These are phyloP conservation scores for Penicillium sp. DNA, from an alignment of 2,329 filamentous ascomycete species.

Conservation along the genomic window DNA sequence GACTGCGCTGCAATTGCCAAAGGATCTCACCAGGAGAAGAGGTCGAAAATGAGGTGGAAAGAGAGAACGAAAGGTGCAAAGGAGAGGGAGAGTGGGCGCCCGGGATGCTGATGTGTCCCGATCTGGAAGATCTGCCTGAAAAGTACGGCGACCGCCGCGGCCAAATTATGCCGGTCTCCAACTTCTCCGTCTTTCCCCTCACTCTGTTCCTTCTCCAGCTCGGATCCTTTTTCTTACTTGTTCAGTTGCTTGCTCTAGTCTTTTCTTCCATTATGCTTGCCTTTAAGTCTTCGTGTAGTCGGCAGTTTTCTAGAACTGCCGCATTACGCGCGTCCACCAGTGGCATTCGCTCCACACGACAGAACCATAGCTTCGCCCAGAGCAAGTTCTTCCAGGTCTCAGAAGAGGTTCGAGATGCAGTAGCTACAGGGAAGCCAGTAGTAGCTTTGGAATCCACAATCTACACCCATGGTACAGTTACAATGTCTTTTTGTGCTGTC, in stretches of 20 bases:
- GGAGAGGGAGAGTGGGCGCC: conserved; percentile 21
- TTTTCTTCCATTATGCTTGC: conserved; percentile 23
- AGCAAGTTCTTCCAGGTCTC: conserved; percentile 70
- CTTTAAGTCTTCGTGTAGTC: conserved; percentile 29
- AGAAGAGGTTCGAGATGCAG: conserved; percentile 79
- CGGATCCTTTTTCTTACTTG: not conserved
- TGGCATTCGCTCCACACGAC: conserved; percentile 18
- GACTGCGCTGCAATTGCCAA: conserved; percentile 31
- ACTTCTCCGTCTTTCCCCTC: conserved; percentile 12
- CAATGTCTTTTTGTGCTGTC: not conserved
- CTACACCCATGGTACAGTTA: conserved; percentile 81
- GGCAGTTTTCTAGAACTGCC: conserved; percentile 25
- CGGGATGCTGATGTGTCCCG: conserved; percentile 46
- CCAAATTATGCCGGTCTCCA: conserved; percentile 36
- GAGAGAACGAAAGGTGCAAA: conserved; percentile 6
- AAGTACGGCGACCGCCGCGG: conserved; percentile 39
- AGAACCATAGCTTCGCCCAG: conserved; percentile 37
- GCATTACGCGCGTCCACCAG: conserved; percentile 11
- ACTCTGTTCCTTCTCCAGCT: conserved; percentile 2
- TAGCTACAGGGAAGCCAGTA: conserved; percentile 76
- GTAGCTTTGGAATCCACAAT: conserved; percentile 96
- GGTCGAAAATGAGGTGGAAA: conserved; percentile 21
- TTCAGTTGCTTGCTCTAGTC: not conserved
- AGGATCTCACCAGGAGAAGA: conserved; percentile 27
- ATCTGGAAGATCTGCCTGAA: conserved; percentile 21